Base-by-base conservation (phyloP, 2,329 filamentous ascomycete genomes). In the Dothideomycetes sp. region DNA sequence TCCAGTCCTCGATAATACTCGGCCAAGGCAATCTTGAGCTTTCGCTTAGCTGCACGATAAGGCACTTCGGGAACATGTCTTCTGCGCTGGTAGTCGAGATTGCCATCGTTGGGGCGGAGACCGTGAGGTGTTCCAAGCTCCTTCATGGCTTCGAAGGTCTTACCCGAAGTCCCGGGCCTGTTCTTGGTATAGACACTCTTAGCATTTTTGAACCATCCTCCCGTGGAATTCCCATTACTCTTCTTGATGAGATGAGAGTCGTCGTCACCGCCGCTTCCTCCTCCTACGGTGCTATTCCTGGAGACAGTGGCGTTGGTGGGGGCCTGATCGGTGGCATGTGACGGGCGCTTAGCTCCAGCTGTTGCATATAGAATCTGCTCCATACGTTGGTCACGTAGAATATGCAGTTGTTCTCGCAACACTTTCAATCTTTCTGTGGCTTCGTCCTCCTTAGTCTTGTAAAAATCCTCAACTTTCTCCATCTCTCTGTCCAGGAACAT, bases 1-100 rank as follows among this genome's bases (percentile, higher is more conserved):
- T 98, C 91, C 11, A 98, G 70, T 1, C 84, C 82, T 15, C 89
- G 81, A 58, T 98, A 96, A 58, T 87, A 94, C 59, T 96, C 91
- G 53, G 94, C 84, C 35, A 96, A 63, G 0, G 91, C 91, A 33
- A 85, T 67, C 62, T 96, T 96, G 42, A 98, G 70, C 64, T 95
- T 94, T 45, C 82, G 74, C 64, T 94, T 96, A 1, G 91, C 91
- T 2, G 80, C 80, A 18, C 84, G 76, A 62, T 96, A 94, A 0
- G 88, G 76, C 0, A 95, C 82, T 27, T 78, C 76, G 4, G 59
- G 51, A 2, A 55, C 44, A 2, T 58, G 53, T 4, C 58, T 57
- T 12, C 59, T 59, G 4, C 64, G 57, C 19, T 50, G 51, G 44
- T 70, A 70, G 48, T 71, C 68, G 28, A 61, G 58, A 16, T 56